These are phyloP conservation scores for Geotrichum candidum DNA, from an alignment of 1,139 yeast genomes.

Conservation along the genomic window DNA sequence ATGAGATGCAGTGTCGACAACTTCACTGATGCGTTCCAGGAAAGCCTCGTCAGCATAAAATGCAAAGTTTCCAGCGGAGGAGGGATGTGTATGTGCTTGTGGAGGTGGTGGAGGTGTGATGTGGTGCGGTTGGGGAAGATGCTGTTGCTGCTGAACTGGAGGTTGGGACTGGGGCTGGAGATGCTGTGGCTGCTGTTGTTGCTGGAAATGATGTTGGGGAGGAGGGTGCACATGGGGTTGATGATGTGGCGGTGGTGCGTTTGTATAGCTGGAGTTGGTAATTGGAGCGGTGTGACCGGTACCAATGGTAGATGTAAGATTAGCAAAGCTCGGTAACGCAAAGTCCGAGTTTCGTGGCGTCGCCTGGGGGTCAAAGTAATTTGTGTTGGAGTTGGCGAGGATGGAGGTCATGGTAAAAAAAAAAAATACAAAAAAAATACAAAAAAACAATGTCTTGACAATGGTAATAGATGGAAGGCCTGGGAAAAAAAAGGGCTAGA, in stretches of 20 bases:
- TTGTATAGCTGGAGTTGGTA: not conserved
- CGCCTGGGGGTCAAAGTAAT: not conserved
- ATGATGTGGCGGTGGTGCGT: slow-evolving; percentile 1
- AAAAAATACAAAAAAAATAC: not conserved
- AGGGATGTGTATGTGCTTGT: not conserved
- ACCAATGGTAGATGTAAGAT: slow-evolving; percentile 3
- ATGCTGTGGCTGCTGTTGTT: not conserved
- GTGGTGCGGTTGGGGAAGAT: not conserved
- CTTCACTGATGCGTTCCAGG: slow-evolving; percentile 7
- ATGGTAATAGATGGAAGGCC: not conserved
- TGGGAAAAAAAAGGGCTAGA: not conserved
- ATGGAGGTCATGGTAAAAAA: not conserved
- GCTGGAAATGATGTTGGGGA: slow-evolving; percentile 1
- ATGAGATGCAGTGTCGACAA: slow-evolving; percentile 15
- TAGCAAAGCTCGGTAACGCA: slow-evolving; percentile 4
- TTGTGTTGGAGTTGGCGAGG: not conserved
- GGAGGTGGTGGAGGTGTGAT: slow-evolving; percentile 4
- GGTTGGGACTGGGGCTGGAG: not conserved
- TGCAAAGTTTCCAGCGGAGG: not conserved
- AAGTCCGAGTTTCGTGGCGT: slow-evolving; percentile 5
- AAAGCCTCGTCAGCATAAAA: slow-evolving; percentile 9
- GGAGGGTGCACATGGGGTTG: slow-evolving; percentile 5
- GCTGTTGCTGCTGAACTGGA: not conserved
- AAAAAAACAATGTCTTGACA: too few relatives aligned
- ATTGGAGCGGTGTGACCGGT: not conserved